phyloP scores from a whole-genome alignment of 177 flowering plant genomes.

The Vitis hybrid region DNA sequence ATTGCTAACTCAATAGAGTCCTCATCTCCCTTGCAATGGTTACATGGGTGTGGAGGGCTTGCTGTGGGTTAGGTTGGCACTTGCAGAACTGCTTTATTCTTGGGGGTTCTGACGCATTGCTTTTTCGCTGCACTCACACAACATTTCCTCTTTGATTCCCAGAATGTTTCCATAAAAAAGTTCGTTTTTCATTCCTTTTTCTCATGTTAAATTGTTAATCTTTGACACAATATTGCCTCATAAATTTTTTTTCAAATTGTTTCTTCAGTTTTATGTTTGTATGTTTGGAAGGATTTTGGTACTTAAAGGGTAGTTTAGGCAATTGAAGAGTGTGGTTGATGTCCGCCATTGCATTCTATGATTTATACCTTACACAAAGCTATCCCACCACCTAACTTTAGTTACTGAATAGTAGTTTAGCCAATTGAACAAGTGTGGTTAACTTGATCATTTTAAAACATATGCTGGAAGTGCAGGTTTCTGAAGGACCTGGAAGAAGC shows the following conservation, averaged over 20 bases:
- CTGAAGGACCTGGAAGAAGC: slow-evolving; percentile 93
- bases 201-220: not conserved
- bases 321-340: too few relatives aligned
- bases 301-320: too few relatives aligned
- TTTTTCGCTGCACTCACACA: not conserved
- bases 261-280: not conserved
- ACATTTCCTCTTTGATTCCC: not conserved
- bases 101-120: not conserved
- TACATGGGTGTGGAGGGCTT: not conserved
- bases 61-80: not conserved
- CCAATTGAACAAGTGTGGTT: too few relatives aligned
- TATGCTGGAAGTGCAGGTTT: slow-evolving; percentile 24
- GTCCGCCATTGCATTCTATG: too few relatives aligned
- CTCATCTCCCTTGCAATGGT: too few relatives aligned
- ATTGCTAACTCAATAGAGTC: too few relatives aligned
- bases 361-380: too few relatives aligned
- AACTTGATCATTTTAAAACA: too few relatives aligned
- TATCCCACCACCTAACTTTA: too few relatives aligned
- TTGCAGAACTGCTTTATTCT: not conserved
- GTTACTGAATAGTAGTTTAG: too few relatives aligned
- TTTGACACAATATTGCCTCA: not conserved
- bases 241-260: not conserved
- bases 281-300: not conserved
- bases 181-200: not conserved
- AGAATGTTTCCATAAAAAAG: not conserved